These are phyloP conservation scores for Cubamyces sp. DNA, from an alignment of 768 basidiomycete genomes.

Conservation along the genomic window DNA sequence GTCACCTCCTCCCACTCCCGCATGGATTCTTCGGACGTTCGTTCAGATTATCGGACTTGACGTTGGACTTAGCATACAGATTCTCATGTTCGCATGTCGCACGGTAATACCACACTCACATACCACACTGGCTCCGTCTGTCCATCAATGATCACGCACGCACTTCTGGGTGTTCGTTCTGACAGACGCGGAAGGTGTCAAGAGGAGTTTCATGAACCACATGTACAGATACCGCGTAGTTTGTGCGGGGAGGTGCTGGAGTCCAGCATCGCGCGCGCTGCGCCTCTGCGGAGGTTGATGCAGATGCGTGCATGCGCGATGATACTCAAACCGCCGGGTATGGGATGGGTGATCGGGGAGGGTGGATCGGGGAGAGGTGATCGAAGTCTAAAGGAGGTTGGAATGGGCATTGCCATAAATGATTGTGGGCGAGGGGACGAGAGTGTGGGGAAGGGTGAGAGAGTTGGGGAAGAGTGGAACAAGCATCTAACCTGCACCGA, in stretches of 20 bases:
- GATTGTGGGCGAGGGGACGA: not conserved
- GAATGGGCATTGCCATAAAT: not conserved
- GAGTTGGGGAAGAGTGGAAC: conserved; percentile 17
- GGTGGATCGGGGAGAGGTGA: not conserved
- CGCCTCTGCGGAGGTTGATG: no score
- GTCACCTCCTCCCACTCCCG: not conserved
- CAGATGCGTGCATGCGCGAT: no score
- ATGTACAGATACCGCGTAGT: no score
- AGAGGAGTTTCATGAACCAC: not conserved
- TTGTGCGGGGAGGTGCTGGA: no score
- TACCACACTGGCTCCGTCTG: not conserved
- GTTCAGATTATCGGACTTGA: conserved; percentile 12
- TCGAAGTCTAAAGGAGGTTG: not conserved
- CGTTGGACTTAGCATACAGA: conserved; percentile 22
- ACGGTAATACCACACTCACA: conserved; percentile 12
- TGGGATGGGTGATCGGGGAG: conserved; percentile 6
- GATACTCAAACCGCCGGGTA: conserved; percentile 1
- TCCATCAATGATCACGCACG: conserved; percentile 8
- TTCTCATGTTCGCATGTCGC: conserved; percentile 7
- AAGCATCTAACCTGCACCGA: no score
- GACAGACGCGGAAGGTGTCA: no score
- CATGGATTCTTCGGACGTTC: conserved; percentile 19
- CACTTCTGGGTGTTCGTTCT: not conserved
- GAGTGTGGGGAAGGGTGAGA: conserved; percentile 19
- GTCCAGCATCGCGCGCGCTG: no score